Evolutionary conservation across 2,329 filamentous ascomycete species (phyloP).

Genomic region (Penicillium hesseltinei): DNA sequence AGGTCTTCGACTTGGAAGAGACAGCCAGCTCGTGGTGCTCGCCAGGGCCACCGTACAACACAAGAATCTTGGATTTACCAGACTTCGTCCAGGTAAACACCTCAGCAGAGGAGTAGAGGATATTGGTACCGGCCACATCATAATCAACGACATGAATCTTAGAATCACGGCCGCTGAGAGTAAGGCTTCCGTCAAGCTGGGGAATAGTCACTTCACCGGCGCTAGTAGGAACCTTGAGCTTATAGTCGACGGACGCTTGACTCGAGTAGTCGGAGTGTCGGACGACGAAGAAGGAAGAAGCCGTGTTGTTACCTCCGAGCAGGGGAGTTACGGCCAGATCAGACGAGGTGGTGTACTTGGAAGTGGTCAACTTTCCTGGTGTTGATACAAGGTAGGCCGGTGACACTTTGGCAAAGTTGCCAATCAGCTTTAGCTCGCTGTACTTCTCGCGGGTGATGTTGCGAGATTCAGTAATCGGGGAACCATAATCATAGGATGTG

Average conservation of each 20-base stretch:
- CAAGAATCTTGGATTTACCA: constrained; percentile 51
- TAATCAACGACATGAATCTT: constrained; percentile 47
- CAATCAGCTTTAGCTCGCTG: constrained; percentile 72
- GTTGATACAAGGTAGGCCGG: constrained; percentile 65
- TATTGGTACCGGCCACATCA: constrained; percentile 38
- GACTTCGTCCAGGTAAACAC: constrained; percentile 58
- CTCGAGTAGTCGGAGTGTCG: constrained; percentile 67
- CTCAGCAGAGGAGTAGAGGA: constrained; percentile 47
- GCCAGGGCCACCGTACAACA: constrained; percentile 41
- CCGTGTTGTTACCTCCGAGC: constrained; percentile 50
- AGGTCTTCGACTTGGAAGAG: constrained; percentile 25
- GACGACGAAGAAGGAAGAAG: constrained; percentile 57
- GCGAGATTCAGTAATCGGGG: constrained; percentile 67
- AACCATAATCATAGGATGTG: constrained; percentile 61
- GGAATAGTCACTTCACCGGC: constrained; percentile 41
- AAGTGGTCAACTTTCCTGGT: constrained; percentile 46
- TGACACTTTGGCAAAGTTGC: constrained; percentile 71
- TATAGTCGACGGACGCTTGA: constrained; percentile 58
- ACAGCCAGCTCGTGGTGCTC: constrained; percentile 46
- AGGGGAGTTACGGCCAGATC: constrained; percentile 63
- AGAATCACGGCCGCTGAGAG: constrained; percentile 44
- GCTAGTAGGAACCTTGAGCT: constrained; percentile 54
- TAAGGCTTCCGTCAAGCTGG: constrained; percentile 40
- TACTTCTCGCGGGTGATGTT: constrained; percentile 72
- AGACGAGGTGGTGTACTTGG: constrained; percentile 52